phyloP scores from a whole-genome alignment of 2,329 filamentous ascomycete species.

The Cytospora piceicola region DNA sequence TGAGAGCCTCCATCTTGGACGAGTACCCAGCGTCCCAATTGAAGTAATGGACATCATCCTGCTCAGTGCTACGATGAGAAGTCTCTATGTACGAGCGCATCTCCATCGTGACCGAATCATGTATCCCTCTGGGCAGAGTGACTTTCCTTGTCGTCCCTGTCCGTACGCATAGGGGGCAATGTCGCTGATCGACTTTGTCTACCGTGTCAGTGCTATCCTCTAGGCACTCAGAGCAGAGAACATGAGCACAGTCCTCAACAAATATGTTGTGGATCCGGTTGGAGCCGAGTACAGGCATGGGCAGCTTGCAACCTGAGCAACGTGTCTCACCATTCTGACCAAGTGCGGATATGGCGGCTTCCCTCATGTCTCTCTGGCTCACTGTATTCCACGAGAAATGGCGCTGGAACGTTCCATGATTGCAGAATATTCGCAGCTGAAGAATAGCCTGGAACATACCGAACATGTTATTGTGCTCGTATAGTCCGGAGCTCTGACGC shows the following conservation, averaged over 20 bases:
- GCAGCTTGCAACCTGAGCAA: slow-evolving; percentile 41
- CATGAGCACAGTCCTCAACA: slow-evolving; percentile 38
- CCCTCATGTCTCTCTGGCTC: slow-evolving; percentile 41
- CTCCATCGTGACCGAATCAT: neutral
- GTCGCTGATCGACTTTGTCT: neutral
- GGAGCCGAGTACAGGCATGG: slow-evolving; percentile 38
- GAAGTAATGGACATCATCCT: slow-evolving; percentile 36
- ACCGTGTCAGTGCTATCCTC: slow-evolving; percentile 29
- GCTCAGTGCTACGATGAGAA: neutral
- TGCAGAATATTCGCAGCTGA: slow-evolving; percentile 53
- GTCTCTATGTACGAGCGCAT: neutral
- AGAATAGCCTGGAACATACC: slow-evolving; percentile 51
- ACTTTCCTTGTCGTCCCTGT: slow-evolving; percentile 19
- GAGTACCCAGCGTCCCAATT: slow-evolving; percentile 35
- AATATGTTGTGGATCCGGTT: slow-evolving; percentile 32
- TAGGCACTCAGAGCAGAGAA: slow-evolving; percentile 40
- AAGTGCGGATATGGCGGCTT: slow-evolving; percentile 34
- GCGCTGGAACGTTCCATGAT: slow-evolving; percentile 54
- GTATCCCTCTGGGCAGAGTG: neutral
- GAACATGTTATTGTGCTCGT: slow-evolving; percentile 44
- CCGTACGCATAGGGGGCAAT: slow-evolving; percentile 36
- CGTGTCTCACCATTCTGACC: slow-evolving; percentile 35
- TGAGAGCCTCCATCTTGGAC: slow-evolving; percentile 41
- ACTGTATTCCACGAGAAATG: slow-evolving; percentile 47
- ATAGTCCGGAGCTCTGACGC: slow-evolving; percentile 42